phyloP scores from a whole-genome alignment of 169 alveolate genomes.

The Condylostoma magnum region DNA sequence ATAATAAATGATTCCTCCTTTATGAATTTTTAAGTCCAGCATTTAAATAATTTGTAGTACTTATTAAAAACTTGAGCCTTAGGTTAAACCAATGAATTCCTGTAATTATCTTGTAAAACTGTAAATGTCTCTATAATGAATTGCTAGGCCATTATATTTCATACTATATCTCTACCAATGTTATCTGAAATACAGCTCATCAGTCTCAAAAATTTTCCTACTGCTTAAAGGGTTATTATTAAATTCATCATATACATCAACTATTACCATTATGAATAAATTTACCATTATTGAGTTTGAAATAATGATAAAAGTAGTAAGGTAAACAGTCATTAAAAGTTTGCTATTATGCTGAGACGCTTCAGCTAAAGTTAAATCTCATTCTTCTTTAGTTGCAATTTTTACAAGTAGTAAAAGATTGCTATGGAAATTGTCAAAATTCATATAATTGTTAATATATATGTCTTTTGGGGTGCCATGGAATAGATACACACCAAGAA shows the following conservation, averaged over 20 bases:
- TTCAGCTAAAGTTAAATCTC: conserved; percentile 41
- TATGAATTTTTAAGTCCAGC: not conserved
- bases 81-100: conserved; percentile 9
- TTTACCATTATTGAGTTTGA: conserved; percentile 68
- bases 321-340: conserved; percentile 22
- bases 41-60: not conserved
- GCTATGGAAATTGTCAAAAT: conserved; percentile 59
- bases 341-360: not conserved
- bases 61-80: not conserved
- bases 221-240: conserved; percentile 64
- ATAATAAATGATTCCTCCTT: conserved; percentile 13
- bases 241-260: conserved; percentile 78
- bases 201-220: conserved; percentile 56
- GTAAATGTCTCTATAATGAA: not conserved
- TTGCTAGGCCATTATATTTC: conserved; percentile 49
- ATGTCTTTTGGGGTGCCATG: conserved; percentile 45
- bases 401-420: conserved; percentile 48
- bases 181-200: conserved; percentile 54
- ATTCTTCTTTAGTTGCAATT: conserved; percentile 68
- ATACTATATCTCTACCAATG: conserved; percentile 67
- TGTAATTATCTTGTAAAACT: conserved; percentile 12
- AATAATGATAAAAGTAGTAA: conserved; percentile 42
- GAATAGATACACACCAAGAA: conserved; percentile 75
- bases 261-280: conserved; percentile 73
- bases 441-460: conserved; percentile 45